Base-by-base conservation (phyloP, 768 basidiomycete genomes). In the Podaxis sp. region DNA sequence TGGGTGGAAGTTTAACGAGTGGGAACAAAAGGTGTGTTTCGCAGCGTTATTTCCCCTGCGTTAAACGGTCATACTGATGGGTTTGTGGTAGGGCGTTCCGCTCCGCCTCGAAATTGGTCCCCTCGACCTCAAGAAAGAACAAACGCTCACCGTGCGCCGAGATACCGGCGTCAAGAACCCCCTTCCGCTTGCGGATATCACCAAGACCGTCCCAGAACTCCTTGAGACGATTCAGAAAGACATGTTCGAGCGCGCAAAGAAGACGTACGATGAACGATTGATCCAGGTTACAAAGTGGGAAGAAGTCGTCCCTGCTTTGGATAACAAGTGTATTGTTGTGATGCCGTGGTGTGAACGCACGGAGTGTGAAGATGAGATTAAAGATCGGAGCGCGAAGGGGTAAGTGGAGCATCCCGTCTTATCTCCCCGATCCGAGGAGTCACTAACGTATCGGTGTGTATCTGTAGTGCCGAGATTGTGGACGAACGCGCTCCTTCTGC, bases 1-100 rank as follows among this genome's bases (percentile, higher is more conserved):
- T 8, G 97, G 97, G 33, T 98, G 90, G 80, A 99, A 99, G 79
- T 99, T 97, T 81, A 97, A 98, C 72, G 94, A 98, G 70, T 98
- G 96, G 95, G 97, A 99, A 79, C 90, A 98, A 77, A 93, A 96
- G 86, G 94, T 91, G 64, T 19, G 43, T 17, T 22, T 46, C 7
- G 19, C 43, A 9, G 33, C 5, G 17, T 46, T 8, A 46, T 19
- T 46, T 19, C 19, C 19, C 1, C 2, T 22, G 43, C n/a, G 19
- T 46, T 17, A 33, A 9, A 33, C 2, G 33, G 0, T 2, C 19
- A 3, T 46, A 46, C 15, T 46, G n/a, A 46, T 19, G 9, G n/a
- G 33, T 33, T 9, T 46, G 19, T 46, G 36, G 3, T 67, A 95
- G 91, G 97, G 97, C 72, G 95, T 98, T 47, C 97, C 97, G 12